Conservation (phyloP, 2,329 filamentous ascomycete species). For the Periglandula ipomoeae region DNA sequence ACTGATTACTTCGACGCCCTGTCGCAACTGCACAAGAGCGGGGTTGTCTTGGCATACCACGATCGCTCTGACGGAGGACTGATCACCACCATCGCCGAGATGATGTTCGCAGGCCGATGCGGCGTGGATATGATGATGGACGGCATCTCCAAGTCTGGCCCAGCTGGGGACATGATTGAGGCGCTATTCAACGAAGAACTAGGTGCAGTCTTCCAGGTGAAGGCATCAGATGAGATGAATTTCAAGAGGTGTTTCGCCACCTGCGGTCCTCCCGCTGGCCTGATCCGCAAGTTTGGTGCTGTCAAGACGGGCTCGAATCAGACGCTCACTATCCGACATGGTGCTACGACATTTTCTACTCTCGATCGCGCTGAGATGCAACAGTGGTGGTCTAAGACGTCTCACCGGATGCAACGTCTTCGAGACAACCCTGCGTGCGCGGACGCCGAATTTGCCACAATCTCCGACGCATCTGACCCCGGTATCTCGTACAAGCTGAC, state of each 20-base stretch:
- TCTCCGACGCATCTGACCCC: conserved; percentile 67
- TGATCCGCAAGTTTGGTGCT: conserved; percentile 77
- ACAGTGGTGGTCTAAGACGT: conserved; percentile 81
- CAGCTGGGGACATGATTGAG: conserved; percentile 57
- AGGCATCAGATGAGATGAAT: conserved; percentile 70
- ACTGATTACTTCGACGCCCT: conserved; percentile 90
- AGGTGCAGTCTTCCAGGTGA: conserved; percentile 91
- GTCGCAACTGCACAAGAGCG: conserved; percentile 48
- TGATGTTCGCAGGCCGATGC: conserved; percentile 95
- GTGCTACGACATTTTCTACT: conserved; percentile 57
- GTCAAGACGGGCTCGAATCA: conserved; percentile 64
- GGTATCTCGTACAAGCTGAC: conserved; percentile 78
- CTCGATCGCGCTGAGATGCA: conserved; percentile 67
- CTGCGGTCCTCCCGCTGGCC: conserved; percentile 70
- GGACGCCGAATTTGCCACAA: conserved; percentile 68
- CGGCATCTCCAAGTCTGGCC: conserved; percentile 53
- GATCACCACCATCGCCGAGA: conserved; percentile 83
- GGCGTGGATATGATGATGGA: conserved; percentile 82
- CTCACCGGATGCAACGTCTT: conserved; percentile 81
- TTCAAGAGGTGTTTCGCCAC: conserved; percentile 90
- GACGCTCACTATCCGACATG: conserved; percentile 65
- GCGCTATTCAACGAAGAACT: conserved; percentile 93
- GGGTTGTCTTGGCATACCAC: conserved; percentile 79
- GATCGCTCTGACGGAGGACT: conserved; percentile 90
- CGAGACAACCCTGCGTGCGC: conserved; percentile 84